Percentiles rank a stretch among this genome's conserved stretches.
These are phyloP conservation scores for Penicillium soppii DNA, from an alignment of 495 filamentous ascomycete species.

Conservation along the genomic window DNA sequence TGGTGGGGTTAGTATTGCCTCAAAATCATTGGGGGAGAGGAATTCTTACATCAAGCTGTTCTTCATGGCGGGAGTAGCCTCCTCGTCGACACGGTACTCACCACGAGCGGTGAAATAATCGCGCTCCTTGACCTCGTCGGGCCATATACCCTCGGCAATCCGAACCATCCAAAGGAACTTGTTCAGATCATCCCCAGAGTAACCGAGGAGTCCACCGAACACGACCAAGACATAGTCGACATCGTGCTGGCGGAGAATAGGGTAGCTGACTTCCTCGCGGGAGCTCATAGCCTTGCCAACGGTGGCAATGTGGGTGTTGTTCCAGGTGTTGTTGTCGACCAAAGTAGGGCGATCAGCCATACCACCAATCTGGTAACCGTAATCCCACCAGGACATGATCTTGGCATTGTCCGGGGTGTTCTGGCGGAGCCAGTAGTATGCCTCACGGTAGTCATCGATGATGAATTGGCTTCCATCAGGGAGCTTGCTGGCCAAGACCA, in stretches of 20 bases:
- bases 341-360: constrained; percentile 98
- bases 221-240: constrained; percentile 98
- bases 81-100: constrained; percentile 92
- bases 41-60: constrained; percentile 93
- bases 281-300: constrained; percentile 99
- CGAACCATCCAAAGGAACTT: constrained; percentile 99
- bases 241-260: constrained; percentile 96
- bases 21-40: not conserved
- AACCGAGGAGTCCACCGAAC: constrained; percentile 93
- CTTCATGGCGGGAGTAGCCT: constrained; percentile 96
- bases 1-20: constrained; percentile 33
- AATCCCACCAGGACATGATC: constrained; percentile 99
- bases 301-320: constrained; percentile 99
- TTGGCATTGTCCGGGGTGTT: constrained; percentile 94
- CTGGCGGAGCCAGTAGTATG: constrained; percentile 99
- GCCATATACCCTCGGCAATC: constrained; percentile 99
- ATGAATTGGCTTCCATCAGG: constrained; percentile 97
- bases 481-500: constrained; percentile 87
- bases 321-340: constrained; percentile 99
- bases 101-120: constrained; percentile 94
- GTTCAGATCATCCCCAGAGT: constrained; percentile 99
- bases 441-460: constrained; percentile 99
- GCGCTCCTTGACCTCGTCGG: constrained; percentile 95
- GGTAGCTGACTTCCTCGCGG: constrained; percentile 95
- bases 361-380: constrained; percentile 99